These are phyloP conservation scores for Helicostylum pulchrum DNA, from an alignment of 192 early-diverging fungal species.

Conservation along the genomic window DNA sequence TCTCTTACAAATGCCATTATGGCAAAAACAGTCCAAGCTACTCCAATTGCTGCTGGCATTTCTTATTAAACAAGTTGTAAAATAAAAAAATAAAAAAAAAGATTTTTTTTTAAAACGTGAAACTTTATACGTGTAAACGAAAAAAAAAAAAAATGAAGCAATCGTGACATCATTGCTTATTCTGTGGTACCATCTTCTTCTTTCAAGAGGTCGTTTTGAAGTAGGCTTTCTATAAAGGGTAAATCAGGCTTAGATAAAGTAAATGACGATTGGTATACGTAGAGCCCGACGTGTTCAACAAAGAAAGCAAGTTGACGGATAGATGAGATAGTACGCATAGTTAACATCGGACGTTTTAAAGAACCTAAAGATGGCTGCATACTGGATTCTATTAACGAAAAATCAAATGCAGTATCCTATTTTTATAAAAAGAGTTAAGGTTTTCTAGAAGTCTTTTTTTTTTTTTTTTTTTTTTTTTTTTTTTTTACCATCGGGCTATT, in stretches of 20 bases:
- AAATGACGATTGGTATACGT: slow-evolving; percentile 75
- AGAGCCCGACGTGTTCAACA: slow-evolving; percentile 67
- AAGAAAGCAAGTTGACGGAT: slow-evolving; percentile 78
- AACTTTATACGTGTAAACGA: neutral
- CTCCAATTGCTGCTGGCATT: slow-evolving; percentile 33
- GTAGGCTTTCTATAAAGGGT: slow-evolving; percentile 69
- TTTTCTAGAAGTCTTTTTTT: neutral
- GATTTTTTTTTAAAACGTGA: neutral
- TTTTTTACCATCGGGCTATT: slow-evolving; percentile 2
- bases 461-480: neutral
- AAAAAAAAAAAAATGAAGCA: neutral
- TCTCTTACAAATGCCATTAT: slow-evolving; percentile 40
- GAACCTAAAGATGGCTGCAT: slow-evolving; percentile 21
- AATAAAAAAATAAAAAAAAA: neutral
- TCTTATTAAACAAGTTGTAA: too few relatives aligned
- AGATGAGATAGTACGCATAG: slow-evolving; percentile 61
- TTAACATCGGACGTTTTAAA: slow-evolving; percentile 71
- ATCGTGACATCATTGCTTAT: slow-evolving; percentile 4
- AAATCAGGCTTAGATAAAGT: slow-evolving; percentile 69
- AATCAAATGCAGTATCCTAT: neutral
- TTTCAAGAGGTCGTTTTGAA: slow-evolving; percentile 60
- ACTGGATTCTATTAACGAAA: slow-evolving; percentile 1
- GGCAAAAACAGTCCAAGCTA: slow-evolving; percentile 48
- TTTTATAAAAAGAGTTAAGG: neutral
- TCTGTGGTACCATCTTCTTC: slow-evolving; percentile 26